Evolutionary conservation across 768 basidiomycete species (phyloP), one percentile per base, ranked within the genome.

Genomic region (Ephemerocybe angulata): DNA sequence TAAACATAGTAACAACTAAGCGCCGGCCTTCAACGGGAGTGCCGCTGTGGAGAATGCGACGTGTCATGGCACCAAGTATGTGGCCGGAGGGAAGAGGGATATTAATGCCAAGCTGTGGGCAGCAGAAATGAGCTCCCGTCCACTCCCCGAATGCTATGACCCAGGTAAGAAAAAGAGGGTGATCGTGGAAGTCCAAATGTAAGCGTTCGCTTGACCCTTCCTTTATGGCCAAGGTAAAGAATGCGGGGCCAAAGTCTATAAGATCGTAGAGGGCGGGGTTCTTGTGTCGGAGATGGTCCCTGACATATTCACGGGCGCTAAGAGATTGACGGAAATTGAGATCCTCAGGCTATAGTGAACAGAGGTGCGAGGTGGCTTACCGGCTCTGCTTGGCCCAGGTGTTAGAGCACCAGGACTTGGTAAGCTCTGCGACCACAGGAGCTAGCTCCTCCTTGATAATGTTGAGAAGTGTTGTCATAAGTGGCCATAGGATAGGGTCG

Each of bases 81-180:
- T n/a, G n/a, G n/a, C n/a, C n/a, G n/a, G n/a, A n/a, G n/a, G n/a
- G n/a, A n/a, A n/a, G n/a, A n/a, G n/a, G n/a, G n/a, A n/a, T n/a
- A n/a, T n/a, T n/a, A n/a, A n/a, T 65, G 6, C 38, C 38, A 6
- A 41, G 17, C 38, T 41, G 38, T 17, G 38, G 38, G 7, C 7
- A 13, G 5, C 15, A 13, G 21, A 41, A 41, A 41, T 41, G 15
- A 4, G 15, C 38, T 6, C 38, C 38, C 5, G 38, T 41, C 38
- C 38, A 41, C 15, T 41, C 38, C 7, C 38, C 38, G 21, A 41
- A 41, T 7, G 38, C 15, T 41, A 41, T 19, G 7, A 41, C 7
- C 38, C 38, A 41, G 38, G 38, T 41, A 19, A 41, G 38, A 19
- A 19, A 41, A 19, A 4, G n/a, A 19, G 38, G 38, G n/a, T 41